Evolutionary conservation across 306 rosid genomes (phyloP), one percentile per base, ranked within the genome.

Genomic region (Castanopsis chinensis): DNA sequence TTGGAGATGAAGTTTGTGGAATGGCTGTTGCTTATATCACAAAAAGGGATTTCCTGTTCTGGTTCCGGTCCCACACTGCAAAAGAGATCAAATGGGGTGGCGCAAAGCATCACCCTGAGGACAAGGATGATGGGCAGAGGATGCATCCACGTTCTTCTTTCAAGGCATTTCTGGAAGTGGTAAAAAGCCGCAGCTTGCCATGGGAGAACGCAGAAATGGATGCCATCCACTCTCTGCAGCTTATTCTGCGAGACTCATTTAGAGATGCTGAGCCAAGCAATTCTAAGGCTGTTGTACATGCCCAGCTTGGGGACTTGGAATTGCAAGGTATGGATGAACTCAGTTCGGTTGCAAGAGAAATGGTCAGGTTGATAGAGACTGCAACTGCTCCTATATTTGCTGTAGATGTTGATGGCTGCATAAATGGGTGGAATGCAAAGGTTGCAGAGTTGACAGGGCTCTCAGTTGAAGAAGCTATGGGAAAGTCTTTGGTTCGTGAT

Each of bases 81-180:
- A 91, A 96, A 77, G 99, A 96, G 89, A 53, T 93, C 67, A 96
- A 93, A 77, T 96, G 99, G 99, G 99, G 99, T 77, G 99, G 99
- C 18, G 99, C 99, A 49, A 96, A 96, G 90, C 99, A 96, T 85
- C 99, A 96, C 60, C 99, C 99, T 0, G 91, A 90, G 89, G 99
- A 96, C 82, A 96, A 90, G 90, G 99, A 96, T 83, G 98, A 93
- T 75, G 97, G 97, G 33, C 99, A 87, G 87, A 87, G 93, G 88
- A 96, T 96, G 99, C 93, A 96, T 83, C 99, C 99, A 1, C 94
- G 99, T 20, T 96, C 99, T 76, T 96, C 99, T 3, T 96, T 96
- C 85, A 89, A 93, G 89, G 99, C 99, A 12, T 96, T 96, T 80
- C 28, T 96, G 73, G 99, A 96, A 89, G 99, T 96, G 79, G 99